Conservation (phyloP, 2,329 filamentous ascomycete species). For the Zasmidium cellare region DNA sequence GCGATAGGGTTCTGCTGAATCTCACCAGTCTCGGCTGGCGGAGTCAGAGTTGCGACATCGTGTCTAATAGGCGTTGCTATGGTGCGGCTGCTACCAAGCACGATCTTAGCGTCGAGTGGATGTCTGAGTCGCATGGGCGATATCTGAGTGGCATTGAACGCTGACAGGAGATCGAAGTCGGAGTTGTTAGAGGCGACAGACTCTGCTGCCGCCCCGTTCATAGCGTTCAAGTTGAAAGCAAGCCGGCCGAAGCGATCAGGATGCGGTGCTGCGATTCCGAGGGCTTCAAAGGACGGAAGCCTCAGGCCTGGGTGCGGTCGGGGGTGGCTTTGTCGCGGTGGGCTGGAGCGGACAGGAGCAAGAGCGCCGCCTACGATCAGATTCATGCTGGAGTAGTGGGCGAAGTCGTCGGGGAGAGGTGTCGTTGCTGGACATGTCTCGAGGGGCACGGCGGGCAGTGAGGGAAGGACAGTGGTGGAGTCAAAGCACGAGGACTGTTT, state of each 20-base stretch:
- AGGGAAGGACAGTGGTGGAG: conserved; percentile 4
- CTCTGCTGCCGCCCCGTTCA: conserved; percentile 6
- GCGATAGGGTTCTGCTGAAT: conserved; percentile 35
- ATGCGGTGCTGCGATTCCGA: conserved; percentile 52
- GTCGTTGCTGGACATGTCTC: conserved; percentile 15
- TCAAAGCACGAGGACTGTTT: conserved; percentile 13
- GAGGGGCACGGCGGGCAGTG: conserved; percentile 18
- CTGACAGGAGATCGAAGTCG: conserved; percentile 14
- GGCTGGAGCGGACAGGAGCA: conserved; percentile 21
- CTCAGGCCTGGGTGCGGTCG: conserved; percentile 43
- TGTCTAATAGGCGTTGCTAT: conserved; percentile 32
- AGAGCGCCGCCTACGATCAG: conserved; percentile 30
- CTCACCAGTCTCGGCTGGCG: conserved; percentile 45
- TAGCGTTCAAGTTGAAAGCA: conserved; percentile 6
- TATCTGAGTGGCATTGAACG: conserved; percentile 9
- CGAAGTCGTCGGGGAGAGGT: conserved; percentile 19
- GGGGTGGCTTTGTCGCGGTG: conserved; percentile 10
- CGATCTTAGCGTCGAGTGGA: background rate
- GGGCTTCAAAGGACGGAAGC: conserved; percentile 54
- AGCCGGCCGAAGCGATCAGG: conserved; percentile 38
- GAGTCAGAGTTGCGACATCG: conserved; percentile 46
- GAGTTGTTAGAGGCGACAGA: background rate
- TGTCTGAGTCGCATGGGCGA: conserved; percentile 2
- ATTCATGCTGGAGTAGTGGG: conserved; percentile 23
- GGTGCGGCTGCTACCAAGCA: conserved; percentile 15